Base-by-base conservation (phyloP, 2,329 filamentous ascomycete genomes). In the Aureobasidium vineae region DNA sequence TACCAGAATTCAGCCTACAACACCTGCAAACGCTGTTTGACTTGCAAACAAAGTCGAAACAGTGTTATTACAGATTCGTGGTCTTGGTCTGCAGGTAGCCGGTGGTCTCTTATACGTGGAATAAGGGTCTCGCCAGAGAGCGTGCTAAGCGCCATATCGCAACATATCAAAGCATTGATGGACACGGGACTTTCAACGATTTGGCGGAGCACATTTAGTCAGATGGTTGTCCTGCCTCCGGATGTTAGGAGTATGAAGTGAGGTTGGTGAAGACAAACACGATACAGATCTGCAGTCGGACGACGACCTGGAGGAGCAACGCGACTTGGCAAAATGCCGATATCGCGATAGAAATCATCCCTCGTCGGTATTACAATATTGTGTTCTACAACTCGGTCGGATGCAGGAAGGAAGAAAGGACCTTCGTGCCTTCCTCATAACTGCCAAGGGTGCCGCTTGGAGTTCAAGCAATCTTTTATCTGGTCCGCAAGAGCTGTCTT, bases 401-500 rank as follows among this genome's bases (percentile, higher is more conserved):
- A 36, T 36, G 2, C 33, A 36, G 33, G 2, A 36, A 36, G 10
- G 33, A 36, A 8, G 8, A 36, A 36, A 36, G 8, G 11, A 36
- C 10, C 33, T 13, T 36, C 33, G 13, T 3, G 11, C 10, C 2
- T 3, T 13, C 33, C 33, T 36, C 33, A 33, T 10, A 13, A 13
- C 33, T 26, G 21, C 16, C n/a, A n/a, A n/a, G n/a, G n/a, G n/a
- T n/a, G n/a, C n/a, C 52, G 33, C 26, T 45, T 60, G 56, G 7
- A 19, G 56, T 60, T 11, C 5, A 23, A 36, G 40, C 54, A 59
- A 59, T 15, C 54, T 59, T 43, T 33, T 59, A 59, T 59, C 38
- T 43, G 54, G 45, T 59, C 54, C 54, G 54, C 16, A 19, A 5
- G 23, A 16, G 28, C 23, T 38, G 53, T n/a, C 23, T 57, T 57